phyloP scores from a whole-genome alignment of 192 early-diverging fungal genomes.

The Coemansia sp. region DNA sequence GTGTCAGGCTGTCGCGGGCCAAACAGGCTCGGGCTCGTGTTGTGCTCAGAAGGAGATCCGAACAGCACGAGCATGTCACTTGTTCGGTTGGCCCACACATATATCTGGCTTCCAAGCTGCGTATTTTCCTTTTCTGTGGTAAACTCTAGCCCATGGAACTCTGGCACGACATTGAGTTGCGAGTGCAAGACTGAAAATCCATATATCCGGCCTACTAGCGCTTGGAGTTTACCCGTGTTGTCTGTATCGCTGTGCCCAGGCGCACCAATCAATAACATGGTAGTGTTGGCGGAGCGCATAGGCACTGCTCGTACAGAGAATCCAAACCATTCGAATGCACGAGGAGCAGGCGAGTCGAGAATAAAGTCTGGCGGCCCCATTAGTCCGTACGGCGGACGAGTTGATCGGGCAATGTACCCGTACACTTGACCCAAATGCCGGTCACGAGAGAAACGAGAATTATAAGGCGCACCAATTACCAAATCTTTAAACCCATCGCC shows the following conservation, averaged over 20 bases:
- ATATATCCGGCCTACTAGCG: constrained; percentile 57
- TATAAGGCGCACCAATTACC: constrained; percentile 65
- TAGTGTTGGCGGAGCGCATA: constrained; percentile 8
- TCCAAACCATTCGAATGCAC: constrained; percentile 58
- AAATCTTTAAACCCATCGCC: constrained; percentile 67
- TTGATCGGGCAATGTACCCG: constrained; percentile 35
- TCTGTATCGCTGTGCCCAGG: constrained; percentile 51
- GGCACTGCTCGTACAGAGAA: constrained; percentile 25
- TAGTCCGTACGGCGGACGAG: not conserved
- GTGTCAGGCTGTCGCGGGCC: constrained; percentile 5
- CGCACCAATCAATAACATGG: constrained; percentile 56
- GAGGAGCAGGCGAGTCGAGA: constrained; percentile 30
- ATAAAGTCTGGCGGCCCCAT: constrained; percentile 38
- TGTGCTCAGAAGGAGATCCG: constrained; percentile 49
- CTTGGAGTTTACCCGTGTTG: not conserved
- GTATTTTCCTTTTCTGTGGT: constrained; percentile 20
- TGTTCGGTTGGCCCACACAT: constrained; percentile 27
- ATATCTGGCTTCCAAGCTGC: constrained; percentile 50
- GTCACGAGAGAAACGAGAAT: constrained; percentile 18
- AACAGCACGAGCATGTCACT: constrained; percentile 24
- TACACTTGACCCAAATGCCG: constrained; percentile 54
- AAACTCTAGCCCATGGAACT: constrained; percentile 29
- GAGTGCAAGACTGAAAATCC: constrained; percentile 35
- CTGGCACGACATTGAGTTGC: not conserved
- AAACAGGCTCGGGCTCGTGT: not conserved